Base-by-base conservation (phyloP, 2,329 filamentous ascomycete genomes). In the Colletotrichum australisinense region DNA sequence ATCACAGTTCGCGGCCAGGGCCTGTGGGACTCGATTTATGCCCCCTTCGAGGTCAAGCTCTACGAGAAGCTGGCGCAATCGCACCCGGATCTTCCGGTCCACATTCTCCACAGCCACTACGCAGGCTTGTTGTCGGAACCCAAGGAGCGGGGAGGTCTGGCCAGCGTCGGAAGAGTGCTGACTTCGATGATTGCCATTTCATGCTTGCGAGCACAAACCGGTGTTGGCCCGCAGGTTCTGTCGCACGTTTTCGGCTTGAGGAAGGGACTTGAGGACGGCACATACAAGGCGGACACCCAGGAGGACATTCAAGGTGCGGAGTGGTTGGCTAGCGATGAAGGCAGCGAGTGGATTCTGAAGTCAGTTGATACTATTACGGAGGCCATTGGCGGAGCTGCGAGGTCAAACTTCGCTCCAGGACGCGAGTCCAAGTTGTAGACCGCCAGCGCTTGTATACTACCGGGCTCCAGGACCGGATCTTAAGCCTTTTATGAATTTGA, bases 161-260 rank as follows among this genome's bases (percentile, higher is more conserved):
- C 83, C 0, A 88, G 86, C 22, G 89, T 94, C 0, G 94, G 94
- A 0, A 84, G 94, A 1, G 88, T 94, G 0, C 83, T 95, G 74
- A 97, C 94, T 0, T 93, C 90, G 67, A 82, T 97, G 14, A 87
- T 95, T 5, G 94, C 93, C 0, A 88, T 97, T 35, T 87, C 93
- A 5, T 95, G 93, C 78, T 81, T 97, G 80, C 84, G 94, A 4
- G 89, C 94, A 57, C 94, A 97, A 86, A 93, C 93, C 11, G 94
- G 94, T 0, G 94, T 97, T 0, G 94, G 91, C 0, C 94, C 94
- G 1, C 94, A 97, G 85, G 93, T 97, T 14, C 83, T 93, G 22
- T 94, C 92, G 76, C 94, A 97, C 82, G 87, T 97, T 0, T 96
- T 95, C 83, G 94, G 94, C 0, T 80, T 97, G 82, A 84, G 93